Conservation (phyloP, 257 asterid species). For the Gentiana straminea region DNA sequence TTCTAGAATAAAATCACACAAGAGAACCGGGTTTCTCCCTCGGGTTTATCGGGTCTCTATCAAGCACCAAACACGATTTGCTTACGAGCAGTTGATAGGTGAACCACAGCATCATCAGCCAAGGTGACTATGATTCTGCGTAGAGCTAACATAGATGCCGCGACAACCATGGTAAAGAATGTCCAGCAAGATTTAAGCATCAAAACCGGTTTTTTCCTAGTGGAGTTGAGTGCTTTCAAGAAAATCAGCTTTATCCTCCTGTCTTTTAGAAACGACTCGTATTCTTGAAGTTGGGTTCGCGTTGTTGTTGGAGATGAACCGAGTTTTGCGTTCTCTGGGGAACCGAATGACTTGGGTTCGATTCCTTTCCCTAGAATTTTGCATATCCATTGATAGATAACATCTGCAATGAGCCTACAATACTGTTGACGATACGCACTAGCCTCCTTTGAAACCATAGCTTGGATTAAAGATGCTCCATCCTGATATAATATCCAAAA, state of each 20-base stretch:
- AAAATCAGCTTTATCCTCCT: conserved; percentile 78
- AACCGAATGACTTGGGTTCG: conserved; percentile 17
- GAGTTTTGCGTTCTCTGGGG: conserved; percentile 18
- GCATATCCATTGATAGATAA: conserved; percentile 53
- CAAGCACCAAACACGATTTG: conserved; percentile 31
- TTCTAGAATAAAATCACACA: no score
- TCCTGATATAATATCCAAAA: conserved; percentile 38
- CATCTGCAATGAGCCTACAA: conserved; percentile 43
- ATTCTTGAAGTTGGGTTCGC: conserved; percentile 16
- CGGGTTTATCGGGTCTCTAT: not conserved
- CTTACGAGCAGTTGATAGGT: conserved; percentile 30
- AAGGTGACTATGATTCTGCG: conserved; percentile 39
- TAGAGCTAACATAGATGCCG: conserved; percentile 58
- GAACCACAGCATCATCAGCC: conserved; percentile 30
- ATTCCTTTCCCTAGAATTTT: conserved; percentile 22
- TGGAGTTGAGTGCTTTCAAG: conserved; percentile 47
- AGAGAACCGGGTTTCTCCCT: no score
- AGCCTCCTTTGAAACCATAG: conserved; percentile 67
- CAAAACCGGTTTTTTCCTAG: conserved; percentile 48
- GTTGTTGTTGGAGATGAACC: conserved; percentile 20
- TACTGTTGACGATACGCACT: conserved; percentile 46
- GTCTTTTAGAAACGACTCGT: conserved; percentile 41
- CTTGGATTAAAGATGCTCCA: conserved; percentile 60
- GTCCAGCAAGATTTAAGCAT: conserved; percentile 55
- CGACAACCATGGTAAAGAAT: conserved; percentile 37